These are phyloP conservation scores for Aeschynomene evenia DNA, from an alignment of 306 rosid species.

Conservation along the genomic window DNA sequence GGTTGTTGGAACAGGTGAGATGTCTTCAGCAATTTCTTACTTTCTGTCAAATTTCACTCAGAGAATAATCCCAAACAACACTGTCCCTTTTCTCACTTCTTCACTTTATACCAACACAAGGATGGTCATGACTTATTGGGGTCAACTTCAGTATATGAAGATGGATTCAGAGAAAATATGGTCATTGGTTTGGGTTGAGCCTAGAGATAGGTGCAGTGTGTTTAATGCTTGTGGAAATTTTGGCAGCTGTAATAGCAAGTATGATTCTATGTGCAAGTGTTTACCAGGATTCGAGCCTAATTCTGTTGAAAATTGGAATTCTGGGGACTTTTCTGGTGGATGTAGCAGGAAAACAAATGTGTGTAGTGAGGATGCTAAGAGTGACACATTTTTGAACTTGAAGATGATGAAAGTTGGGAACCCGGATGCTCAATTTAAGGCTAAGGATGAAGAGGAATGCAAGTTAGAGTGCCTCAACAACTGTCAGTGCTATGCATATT, in stretches of 20 bases:
- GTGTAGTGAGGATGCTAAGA: conserved; percentile 41
- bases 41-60: conserved; percentile 57
- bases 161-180: conserved; percentile 52
- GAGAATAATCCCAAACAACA: conserved; percentile 43
- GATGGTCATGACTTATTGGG: conserved; percentile 54
- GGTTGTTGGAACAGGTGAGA: conserved; percentile 51
- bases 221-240: conserved; percentile 76
- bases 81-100: conserved; percentile 62
- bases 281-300: conserved; percentile 71
- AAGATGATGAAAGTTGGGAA: conserved; percentile 76
- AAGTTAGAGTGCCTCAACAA: conserved; percentile 65
- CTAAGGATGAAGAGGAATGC: conserved; percentile 61
- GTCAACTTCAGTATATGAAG: conserved; percentile 58
- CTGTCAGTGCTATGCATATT: conserved; percentile 72
- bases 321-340: conserved; percentile 64
- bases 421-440: conserved; percentile 71
- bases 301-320: conserved; percentile 52
- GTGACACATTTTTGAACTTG: conserved; percentile 57
- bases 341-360: conserved; percentile 58
- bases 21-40: conserved; percentile 64
- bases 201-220: conserved; percentile 71
- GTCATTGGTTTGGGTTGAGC: conserved; percentile 70
- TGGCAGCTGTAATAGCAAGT: conserved; percentile 62
- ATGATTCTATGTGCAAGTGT: conserved; percentile 59
- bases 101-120: conserved; percentile 54